Evolutionary conservation across 768 basidiomycete genomes (phyloP), one percentile per base, ranked within the genome.

Genomic region (Leucogyrophana mollusca): DNA sequence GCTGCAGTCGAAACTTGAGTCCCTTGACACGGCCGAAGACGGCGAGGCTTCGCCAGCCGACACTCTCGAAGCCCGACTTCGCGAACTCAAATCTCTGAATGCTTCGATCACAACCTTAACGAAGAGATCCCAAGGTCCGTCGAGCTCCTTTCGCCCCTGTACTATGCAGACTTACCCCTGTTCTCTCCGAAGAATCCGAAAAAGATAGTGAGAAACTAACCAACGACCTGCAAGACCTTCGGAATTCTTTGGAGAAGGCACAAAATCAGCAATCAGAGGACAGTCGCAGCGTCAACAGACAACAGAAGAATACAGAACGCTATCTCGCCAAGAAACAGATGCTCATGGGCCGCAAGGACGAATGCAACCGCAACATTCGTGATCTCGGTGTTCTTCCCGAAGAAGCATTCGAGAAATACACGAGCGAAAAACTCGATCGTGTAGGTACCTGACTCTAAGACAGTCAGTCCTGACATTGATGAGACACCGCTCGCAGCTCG

Each of bases 371-470:
- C 56, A 94, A 88, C 64, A 96, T 98, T 52, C 85, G 96, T 40
- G 96, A 98, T 57, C 78, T 99, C 10, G 96, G 96, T 27, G 94
- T 97, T 0, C 68, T 98, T 13, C 96, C 96, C 1, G 94, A 97
- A 67, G 95, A 98, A 65, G 96, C 96, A 0, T 98, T 94, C 56
- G 85, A 91, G 61, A 97, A 97, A 67, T 95, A 97, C 60, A 87
- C 85, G 9, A 83, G 77, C 39, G 89, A 90, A 54, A 86, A 88
- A 59, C 77, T 90, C n/a, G 93, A 97, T 56, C 77, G 83, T 66
- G 94, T 94, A 42, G 38, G 85, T 68, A 21, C 21, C 23, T 24
- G 3, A 32, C 6, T 3, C 1, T 1, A 30, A 16, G 4, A 4
- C 16, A 14, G 2, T 9, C 0, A n/a, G 8, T 23, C 16, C 22